Conservation (phyloP, 1,284 basidiomycete genomes). For the Cryptococcus sp. region DNA sequence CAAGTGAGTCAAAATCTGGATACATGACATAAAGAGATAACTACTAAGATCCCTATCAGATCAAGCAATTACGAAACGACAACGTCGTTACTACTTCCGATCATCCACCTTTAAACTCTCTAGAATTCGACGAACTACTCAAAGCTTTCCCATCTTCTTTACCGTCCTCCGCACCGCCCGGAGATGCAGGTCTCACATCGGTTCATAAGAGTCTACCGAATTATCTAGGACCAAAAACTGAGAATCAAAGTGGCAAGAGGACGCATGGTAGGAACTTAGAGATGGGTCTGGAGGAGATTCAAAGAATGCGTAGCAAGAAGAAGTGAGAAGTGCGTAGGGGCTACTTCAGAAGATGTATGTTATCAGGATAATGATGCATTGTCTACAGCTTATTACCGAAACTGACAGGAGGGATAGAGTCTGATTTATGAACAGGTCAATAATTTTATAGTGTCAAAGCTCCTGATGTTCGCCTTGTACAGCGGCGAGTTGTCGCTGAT, state of each 20-base stretch:
- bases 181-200: conserved; percentile 48
- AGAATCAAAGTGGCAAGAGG: conserved; percentile 31
- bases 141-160: conserved; percentile 38
- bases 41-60: conserved; percentile 42
- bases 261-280: conserved; percentile 29
- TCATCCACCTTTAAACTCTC: conserved; percentile 36
- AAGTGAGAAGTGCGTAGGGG: background rate
- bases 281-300: conserved; percentile 14
- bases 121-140: conserved; percentile 53
- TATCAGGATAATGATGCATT: too few species aligned
- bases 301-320: conserved; percentile 6
- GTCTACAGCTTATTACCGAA: too few species aligned
- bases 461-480: conserved; percentile 2
- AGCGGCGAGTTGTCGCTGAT: conserved; percentile 28
- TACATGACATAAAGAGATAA: background rate
- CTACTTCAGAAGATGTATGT: background rate
- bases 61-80: conserved; percentile 58
- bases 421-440: too few species aligned
- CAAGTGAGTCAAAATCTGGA: conserved; percentile 51
- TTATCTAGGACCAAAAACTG: conserved; percentile 49
- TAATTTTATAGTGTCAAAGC: background rate
- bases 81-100: conserved; percentile 52
- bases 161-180: conserved; percentile 25
- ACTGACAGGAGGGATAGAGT: too few species aligned
- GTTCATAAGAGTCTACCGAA: conserved; percentile 57